Percentiles rank a stretch among this genome's conserved stretches.
Conservation (phyloP, 192 early-diverging fungal genomes). For the Umbelopsis sp. region DNA sequence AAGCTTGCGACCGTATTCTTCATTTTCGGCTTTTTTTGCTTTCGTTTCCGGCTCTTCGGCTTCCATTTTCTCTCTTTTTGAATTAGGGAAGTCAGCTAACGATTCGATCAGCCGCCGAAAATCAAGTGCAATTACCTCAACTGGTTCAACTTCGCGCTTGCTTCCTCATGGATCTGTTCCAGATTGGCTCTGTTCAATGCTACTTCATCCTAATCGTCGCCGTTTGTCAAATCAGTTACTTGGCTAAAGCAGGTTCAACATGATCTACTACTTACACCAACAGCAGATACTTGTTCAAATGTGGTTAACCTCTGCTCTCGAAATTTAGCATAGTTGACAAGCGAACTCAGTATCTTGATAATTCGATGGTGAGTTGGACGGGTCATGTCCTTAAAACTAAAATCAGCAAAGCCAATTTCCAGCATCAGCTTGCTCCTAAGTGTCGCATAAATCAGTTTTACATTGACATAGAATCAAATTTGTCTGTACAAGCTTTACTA, state of each 20-base stretch:
- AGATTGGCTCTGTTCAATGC: slow-evolving; percentile 6
- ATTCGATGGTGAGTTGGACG: neutral
- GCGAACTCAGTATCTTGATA: slow-evolving; percentile 2
- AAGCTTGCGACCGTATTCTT: neutral
- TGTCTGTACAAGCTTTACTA: neutral
- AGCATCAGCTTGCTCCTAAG: slow-evolving; percentile 17
- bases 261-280: neutral
- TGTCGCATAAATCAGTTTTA: neutral
- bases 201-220: neutral
- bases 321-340: slow-evolving; percentile 12
- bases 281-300: slow-evolving; percentile 19
- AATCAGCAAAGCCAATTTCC: slow-evolving; percentile 9
- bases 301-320: slow-evolving; percentile 14
- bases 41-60: slow-evolving; percentile 14
- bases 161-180: slow-evolving; percentile 13
- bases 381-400: slow-evolving; percentile 7
- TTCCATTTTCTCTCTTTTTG: neutral
- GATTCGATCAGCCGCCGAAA: neutral
- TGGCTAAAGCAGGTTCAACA: too few species aligned
- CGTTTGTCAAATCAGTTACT: neutral
- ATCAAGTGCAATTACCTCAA: neutral
- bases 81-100: neutral
- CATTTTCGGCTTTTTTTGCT: slow-evolving; percentile 1
- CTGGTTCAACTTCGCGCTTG: neutral
- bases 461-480: neutral